Evolutionary conservation across 2,329 filamentous ascomycete species (phyloP), one percentile per base, ranked within the genome.

Genomic region (Exserohilum rostratum): DNA sequence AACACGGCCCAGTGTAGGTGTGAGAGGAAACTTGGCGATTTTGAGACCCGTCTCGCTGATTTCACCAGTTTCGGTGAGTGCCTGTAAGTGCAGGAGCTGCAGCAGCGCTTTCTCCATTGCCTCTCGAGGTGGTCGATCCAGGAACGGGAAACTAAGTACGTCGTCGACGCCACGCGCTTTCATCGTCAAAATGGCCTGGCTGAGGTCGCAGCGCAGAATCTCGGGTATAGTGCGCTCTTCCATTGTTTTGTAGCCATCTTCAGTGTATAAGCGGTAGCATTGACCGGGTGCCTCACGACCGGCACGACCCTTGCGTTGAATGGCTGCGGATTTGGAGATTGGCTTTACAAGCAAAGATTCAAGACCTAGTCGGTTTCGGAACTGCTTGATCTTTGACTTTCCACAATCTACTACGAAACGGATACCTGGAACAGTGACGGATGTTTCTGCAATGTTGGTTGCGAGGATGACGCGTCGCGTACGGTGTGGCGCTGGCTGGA

Each of bases 391-490:
- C 72, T 99, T 99, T 7, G 90, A 90, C 68, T 97, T 97, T 40
- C 95, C 95, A 50, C 90, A 90, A 70, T 99, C 95, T 17, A 99
- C 84, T 9, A 99, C 93, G 65, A 90, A 95, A 4, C 91, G 86
- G 6, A 99, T 92, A 2, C 95, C 95, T 0, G 93, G 90, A 0
- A 99, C 93, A 0, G 95, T 99, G 55, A 99, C 90, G 1, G 95
- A 98, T 0, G 95, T 98, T 74, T 99, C 95, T n/a, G 95, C 95
- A 66, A 99, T 98, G 69, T 99, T 99, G 12, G 95, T 99, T 0
- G 93, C 89, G 0, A 99, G 80, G 0, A 99, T 92, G 11, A 98
- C 83, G 70, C 98, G 98, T 38, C 95, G 85, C 0, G 91, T 96
- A n/a, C 82, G 82, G 2, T 86, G 84, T 0, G 86, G 85, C 18